Percentiles rank a stretch among this genome's conserved stretches.
Evolutionary conservation across 495 filamentous ascomycete species (phyloP).

Genomic region (Neurospora hispaniola): DNA sequence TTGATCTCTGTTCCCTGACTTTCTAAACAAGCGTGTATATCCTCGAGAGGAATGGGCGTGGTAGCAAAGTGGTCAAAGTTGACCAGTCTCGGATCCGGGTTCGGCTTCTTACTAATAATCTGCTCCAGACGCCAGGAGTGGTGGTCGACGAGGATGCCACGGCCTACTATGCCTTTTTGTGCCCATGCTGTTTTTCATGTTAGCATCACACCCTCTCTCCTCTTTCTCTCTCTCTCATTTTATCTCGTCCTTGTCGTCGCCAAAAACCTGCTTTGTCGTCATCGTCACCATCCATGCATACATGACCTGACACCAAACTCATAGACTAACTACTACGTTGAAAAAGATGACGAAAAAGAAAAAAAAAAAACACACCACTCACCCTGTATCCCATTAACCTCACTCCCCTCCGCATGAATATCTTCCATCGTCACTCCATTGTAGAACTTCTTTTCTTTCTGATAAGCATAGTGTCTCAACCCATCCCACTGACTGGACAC

Average conservation of each 20-base stretch:
- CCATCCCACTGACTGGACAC: constrained; percentile 35
- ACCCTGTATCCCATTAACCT: constrained; percentile 44
- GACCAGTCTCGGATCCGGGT: background rate
- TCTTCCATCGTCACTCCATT: constrained; percentile 49
- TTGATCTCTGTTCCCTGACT: constrained; percentile 34
- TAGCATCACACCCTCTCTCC: constrained; percentile 22
- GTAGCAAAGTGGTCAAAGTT: constrained; percentile 33
- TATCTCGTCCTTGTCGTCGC: too few species aligned
- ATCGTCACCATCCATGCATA: background rate
- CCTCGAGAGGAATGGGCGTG: constrained; percentile 28
- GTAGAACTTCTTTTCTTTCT: constrained; percentile 45
- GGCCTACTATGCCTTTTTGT: constrained; percentile 45
- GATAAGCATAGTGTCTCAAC: constrained; percentile 40
- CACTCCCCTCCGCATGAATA: constrained; percentile 34
- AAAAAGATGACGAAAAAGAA: background rate
- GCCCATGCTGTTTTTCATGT: constrained; percentile 22
- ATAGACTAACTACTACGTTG: too few species aligned
- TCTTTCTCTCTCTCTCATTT: background rate
- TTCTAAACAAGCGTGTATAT: constrained; percentile 36
- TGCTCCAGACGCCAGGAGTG: constrained; percentile 35
- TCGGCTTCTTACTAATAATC: background rate
- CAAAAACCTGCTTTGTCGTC: background rate
- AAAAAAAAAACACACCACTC: background rate
- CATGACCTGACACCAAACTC: background rate
- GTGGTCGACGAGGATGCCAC: constrained; percentile 49